These are phyloP conservation scores for Eutypa lata DNA, from an alignment of 2,329 filamentous ascomycete species.

Conservation along the genomic window DNA sequence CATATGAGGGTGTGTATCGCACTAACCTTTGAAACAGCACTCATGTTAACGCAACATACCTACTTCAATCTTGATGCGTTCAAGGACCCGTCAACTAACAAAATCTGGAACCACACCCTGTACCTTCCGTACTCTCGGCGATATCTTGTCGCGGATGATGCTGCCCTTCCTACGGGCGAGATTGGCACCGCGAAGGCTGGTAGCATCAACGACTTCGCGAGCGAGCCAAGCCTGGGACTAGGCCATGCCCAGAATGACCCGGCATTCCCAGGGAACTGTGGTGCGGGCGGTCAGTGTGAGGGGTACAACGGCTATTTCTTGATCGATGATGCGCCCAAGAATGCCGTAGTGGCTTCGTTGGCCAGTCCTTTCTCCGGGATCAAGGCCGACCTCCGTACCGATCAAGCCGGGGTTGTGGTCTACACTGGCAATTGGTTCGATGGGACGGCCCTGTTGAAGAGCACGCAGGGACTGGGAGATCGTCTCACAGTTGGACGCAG, in stretches of 20 bases:
- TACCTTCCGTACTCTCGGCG: constrained; percentile 59
- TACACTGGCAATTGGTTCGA: constrained; percentile 64
- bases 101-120: constrained; percentile 61
- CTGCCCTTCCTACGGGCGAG: constrained; percentile 57
- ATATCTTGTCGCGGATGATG: constrained; percentile 54
- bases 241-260: constrained; percentile 57
- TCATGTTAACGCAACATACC: constrained; percentile 64
- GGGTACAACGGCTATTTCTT: constrained; percentile 67
- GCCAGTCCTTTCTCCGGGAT: constrained; percentile 65
- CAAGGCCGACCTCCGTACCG: constrained; percentile 64
- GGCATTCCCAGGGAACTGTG: constrained; percentile 60
- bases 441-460: constrained; percentile 51
- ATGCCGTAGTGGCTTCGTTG: constrained; percentile 49
- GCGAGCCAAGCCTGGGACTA: constrained; percentile 53
- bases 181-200: constrained; percentile 54
- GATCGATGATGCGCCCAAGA: constrained; percentile 37
- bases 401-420: constrained; percentile 68
- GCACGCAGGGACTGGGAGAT: constrained; percentile 51
- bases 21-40: constrained; percentile 33
- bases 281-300: constrained; percentile 59
- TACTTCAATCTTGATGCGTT: constrained; percentile 70
- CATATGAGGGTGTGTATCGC: constrained; percentile 11
- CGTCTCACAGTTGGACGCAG: constrained; percentile 52
- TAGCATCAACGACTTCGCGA: constrained; percentile 66
- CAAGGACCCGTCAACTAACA: constrained; percentile 51